Evolutionary conservation across 139 green algal genomes (phyloP).

Genomic region (Chlamydomonas schloesseri): DNA sequence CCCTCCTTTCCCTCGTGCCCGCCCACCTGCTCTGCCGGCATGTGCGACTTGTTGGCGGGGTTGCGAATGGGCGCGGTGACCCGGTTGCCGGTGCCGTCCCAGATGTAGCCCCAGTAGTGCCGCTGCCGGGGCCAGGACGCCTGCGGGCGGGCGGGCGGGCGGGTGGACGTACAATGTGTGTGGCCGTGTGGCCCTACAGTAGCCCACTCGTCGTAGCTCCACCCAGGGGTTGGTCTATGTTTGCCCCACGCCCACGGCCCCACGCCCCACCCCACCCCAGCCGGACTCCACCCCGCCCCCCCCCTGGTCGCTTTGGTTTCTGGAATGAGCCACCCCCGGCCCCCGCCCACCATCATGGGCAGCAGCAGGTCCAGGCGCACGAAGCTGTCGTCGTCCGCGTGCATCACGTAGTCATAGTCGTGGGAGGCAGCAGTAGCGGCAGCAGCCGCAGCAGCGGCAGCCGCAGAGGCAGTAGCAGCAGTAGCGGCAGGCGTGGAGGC

Average conservation of each 20-base stretch:
- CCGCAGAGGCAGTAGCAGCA: too few relatives aligned
- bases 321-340: too few relatives aligned
- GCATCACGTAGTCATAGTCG: slow-evolving; percentile 68
- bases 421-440: not conserved
- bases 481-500: too few relatives aligned
- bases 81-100: slow-evolving; percentile 64
- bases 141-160: slow-evolving; percentile 3
- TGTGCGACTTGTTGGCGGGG: slow-evolving; percentile 74
- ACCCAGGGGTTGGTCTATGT: too few relatives aligned
- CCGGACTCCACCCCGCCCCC: too few relatives aligned
- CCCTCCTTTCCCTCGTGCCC: too few relatives aligned
- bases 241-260: too few relatives aligned
- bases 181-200: too few relatives aligned
- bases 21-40: slow-evolving; percentile 67
- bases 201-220: not conserved
- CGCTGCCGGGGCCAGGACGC: slow-evolving; percentile 40
- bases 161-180: not conserved
- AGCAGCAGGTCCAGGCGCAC: slow-evolving; percentile 74
- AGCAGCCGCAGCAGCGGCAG: too few relatives aligned
- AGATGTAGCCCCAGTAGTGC: slow-evolving; percentile 80
- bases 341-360: slow-evolving; percentile 58
- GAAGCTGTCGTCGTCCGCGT: slow-evolving; percentile 77
- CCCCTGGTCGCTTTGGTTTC: too few relatives aligned
- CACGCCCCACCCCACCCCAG: too few relatives aligned
- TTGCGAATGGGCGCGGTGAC: slow-evolving; percentile 69